A percentile compares a stretch with the other conserved stretches of the same genome.
These are phyloP conservation scores for Halophytophthora polymorphica DNA, from an alignment of 352 stramenopile species.

Conservation along the genomic window DNA sequence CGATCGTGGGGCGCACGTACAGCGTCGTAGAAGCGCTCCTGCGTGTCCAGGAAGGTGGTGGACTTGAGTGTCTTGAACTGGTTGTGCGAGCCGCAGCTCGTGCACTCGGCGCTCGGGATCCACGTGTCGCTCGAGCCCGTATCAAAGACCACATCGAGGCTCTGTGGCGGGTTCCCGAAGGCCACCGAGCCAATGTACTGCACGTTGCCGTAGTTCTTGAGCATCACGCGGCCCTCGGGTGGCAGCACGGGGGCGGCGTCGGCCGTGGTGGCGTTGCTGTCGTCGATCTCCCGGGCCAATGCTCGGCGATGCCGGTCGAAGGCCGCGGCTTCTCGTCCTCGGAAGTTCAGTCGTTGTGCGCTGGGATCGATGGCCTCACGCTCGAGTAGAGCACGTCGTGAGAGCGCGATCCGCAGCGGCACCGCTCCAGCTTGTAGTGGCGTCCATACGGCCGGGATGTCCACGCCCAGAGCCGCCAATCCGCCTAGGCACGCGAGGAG, in stretches of 20 bases:
- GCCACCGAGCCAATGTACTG: conserved; percentile 75
- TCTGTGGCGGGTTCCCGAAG: conserved; percentile 70
- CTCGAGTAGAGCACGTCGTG: neutral
- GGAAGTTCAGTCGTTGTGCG: neutral
- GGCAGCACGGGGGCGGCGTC: conserved; percentile 25
- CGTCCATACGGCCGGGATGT: neutral
- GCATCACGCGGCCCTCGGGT: conserved; percentile 36
- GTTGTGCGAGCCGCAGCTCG: conserved; percentile 49
- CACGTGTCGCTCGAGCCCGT: conserved; percentile 83
- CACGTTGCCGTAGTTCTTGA: conserved; percentile 85
- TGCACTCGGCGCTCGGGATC: conserved; percentile 56
- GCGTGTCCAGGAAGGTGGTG: conserved; percentile 68
- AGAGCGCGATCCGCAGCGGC: neutral
- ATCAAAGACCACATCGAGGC: conserved; percentile 73
- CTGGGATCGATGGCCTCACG: neutral
- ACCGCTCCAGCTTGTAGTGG: neutral
- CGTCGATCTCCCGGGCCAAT: conserved; percentile 12
- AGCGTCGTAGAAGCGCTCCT: conserved; percentile 70
- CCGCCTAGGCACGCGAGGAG: neutral
- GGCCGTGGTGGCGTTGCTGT: conserved; percentile 9
- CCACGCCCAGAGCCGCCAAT: neutral
- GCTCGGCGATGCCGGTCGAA: neutral
- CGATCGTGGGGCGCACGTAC: conserved; percentile 15
- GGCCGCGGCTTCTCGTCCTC: neutral
- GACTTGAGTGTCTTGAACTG: conserved; percentile 52